phyloP scores from a whole-genome alignment of 768 basidiomycete genomes.

The Lentinus tigrinus region DNA sequence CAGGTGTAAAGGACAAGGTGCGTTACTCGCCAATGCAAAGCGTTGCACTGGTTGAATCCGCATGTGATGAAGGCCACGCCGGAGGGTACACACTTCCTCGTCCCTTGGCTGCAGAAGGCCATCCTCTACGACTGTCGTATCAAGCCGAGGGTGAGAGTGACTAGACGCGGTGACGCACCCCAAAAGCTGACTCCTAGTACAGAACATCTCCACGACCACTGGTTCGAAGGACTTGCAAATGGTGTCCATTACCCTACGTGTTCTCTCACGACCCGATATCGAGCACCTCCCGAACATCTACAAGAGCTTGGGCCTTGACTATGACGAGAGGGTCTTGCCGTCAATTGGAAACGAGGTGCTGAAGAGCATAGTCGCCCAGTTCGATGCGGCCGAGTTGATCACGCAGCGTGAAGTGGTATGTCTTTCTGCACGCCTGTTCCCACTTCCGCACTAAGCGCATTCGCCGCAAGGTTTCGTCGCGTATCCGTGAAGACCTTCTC shows the following conservation, averaged over 20 bases:
- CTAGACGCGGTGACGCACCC: background rate
- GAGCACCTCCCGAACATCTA: slow-evolving; percentile 90
- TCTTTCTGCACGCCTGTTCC: slow-evolving; percentile 14
- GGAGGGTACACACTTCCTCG: slow-evolving; percentile 94
- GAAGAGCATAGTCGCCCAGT: slow-evolving; percentile 97
- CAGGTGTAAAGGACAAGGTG: slow-evolving; percentile 83
- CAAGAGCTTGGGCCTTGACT: slow-evolving; percentile 91
- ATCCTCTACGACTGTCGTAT: slow-evolving; percentile 98
- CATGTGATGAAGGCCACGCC: slow-evolving; percentile 59
- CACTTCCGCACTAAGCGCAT: background rate
- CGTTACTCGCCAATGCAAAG: slow-evolving; percentile 15
- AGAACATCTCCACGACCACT: slow-evolving; percentile 99
- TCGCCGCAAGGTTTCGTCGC: slow-evolving; percentile 69
- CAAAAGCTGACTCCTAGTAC: slow-evolving; percentile 6
- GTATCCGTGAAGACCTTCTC: slow-evolving; percentile 89
- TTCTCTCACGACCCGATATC: slow-evolving; percentile 91
- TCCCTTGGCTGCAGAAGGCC: slow-evolving; percentile 94
- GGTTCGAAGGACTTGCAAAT: slow-evolving; percentile 99
- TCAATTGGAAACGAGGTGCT: slow-evolving; percentile 98
- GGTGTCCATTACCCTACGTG: slow-evolving; percentile 95
- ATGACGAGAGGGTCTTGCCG: slow-evolving; percentile 96
- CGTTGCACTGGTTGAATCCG: background rate
- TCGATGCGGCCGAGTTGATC: slow-evolving; percentile 95
- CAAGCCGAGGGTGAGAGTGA: slow-evolving; percentile 73
- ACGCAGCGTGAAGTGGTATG: slow-evolving; percentile 96